These are phyloP conservation scores for Gracilaria vermiculophylla DNA, from an alignment of 23 red algal genomes.

Conservation along the genomic window DNA sequence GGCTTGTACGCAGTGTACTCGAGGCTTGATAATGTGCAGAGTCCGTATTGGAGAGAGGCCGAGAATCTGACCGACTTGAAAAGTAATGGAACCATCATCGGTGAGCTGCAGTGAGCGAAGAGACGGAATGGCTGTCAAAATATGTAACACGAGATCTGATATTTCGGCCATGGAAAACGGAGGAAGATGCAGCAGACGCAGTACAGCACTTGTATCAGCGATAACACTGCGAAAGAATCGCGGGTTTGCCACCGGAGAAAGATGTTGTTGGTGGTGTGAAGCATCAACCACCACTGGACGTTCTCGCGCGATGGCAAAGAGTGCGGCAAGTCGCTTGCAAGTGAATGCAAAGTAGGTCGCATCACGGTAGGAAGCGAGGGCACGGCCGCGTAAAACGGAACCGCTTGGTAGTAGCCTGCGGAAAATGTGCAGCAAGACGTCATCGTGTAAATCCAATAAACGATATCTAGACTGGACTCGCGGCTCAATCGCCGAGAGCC, in stretches of 20 bases:
- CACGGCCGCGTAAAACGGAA: neutral
- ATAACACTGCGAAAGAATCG: conserved; percentile 8
- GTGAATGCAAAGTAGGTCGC: conserved; percentile 16
- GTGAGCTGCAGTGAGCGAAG: neutral
- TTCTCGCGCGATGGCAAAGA: neutral
- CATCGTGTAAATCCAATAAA: conserved; percentile 1
- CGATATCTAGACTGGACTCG: neutral
- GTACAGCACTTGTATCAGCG: neutral
- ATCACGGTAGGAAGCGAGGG: conserved; percentile 18
- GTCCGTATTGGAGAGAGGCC: neutral
- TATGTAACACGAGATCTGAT: neutral
- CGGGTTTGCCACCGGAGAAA: neutral
- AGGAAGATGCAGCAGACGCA: neutral
- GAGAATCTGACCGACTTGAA: neutral
- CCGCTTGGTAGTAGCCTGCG: neutral
- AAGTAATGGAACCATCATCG: neutral
- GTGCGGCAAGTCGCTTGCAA: neutral
- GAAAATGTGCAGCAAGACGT: conserved; percentile 5
- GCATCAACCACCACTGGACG: neutral
- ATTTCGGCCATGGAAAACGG: neutral
- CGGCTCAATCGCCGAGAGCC: conserved; percentile 5
- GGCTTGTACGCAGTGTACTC: neutral
- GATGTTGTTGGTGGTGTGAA: neutral
- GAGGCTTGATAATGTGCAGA: neutral
- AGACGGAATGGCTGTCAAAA: neutral